phyloP scores from a whole-genome alignment of 768 basidiomycete species.

The Suillus paluster region DNA sequence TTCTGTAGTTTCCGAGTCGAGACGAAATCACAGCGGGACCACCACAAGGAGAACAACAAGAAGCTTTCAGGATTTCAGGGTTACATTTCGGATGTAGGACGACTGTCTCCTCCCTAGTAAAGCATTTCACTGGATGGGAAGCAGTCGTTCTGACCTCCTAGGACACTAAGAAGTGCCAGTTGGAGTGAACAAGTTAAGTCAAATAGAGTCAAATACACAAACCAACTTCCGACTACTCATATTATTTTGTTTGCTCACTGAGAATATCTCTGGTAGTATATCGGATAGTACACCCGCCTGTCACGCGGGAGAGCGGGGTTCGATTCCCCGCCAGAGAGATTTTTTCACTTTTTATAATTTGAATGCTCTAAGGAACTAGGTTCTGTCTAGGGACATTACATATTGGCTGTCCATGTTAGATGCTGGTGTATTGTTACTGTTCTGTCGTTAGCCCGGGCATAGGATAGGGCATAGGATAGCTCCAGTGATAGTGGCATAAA shows the following conservation, averaged over 20 bases:
- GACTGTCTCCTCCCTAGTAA: not conserved
- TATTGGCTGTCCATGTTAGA: too few species aligned
- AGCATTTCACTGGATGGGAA: too few species aligned
- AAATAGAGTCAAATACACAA: too few species aligned
- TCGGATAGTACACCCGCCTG: conserved; percentile 45
- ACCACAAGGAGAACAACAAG: not conserved
- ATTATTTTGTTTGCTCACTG: not conserved
- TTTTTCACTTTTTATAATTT: conserved; percentile 8
- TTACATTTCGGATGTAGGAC: not conserved
- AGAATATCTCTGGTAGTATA: conserved; percentile 32
- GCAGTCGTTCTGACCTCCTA: too few species aligned
- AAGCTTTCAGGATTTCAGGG: not conserved
- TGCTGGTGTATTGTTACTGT: too few species aligned
- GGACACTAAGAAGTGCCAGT: too few species aligned
- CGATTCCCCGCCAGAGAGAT: conserved; percentile 37
- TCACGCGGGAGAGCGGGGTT: conserved; percentile 38
- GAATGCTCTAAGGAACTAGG: too few species aligned
- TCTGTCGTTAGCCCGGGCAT: too few species aligned
- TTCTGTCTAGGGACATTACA: too few species aligned
- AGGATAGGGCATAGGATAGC: too few species aligned
- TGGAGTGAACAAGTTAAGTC: too few species aligned
- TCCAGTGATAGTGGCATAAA: too few species aligned
- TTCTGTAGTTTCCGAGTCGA: not conserved
- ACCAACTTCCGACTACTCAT: not conserved
- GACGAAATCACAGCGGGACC: not conserved